phyloP scores from a whole-genome alignment of 1,284 basidiomycete genomes.

The Puccinia triticina region DNA sequence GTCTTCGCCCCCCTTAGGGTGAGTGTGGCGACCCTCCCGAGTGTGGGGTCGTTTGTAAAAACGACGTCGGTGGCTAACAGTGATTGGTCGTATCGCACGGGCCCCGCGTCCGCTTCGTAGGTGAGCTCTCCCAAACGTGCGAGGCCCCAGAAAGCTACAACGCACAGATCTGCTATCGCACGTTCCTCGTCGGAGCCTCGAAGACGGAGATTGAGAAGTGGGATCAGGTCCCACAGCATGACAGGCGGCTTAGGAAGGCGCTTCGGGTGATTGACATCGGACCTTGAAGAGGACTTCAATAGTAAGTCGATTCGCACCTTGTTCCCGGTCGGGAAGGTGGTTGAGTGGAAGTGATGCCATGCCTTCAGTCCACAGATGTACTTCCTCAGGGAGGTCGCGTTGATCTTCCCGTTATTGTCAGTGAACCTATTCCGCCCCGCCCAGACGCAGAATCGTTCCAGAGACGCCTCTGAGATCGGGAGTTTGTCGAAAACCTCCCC shows the following conservation, averaged over 20 bases:
- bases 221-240: background rate
- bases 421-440: background rate
- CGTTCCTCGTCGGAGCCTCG: background rate
- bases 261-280: background rate
- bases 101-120: background rate
- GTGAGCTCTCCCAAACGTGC: background rate
- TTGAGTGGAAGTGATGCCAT: too few species aligned
- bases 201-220: background rate
- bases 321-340: background rate
- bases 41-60: too few species aligned
- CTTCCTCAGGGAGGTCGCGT: background rate
- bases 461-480: too few species aligned
- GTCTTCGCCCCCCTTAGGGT: background rate
- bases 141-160: conserved; percentile 1
- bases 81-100: background rate
- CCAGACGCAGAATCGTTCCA: background rate
- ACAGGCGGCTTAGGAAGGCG: background rate
- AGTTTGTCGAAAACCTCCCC: too few species aligned
- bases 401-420: background rate
- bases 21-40: background rate
- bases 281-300: background rate
- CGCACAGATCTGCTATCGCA: background rate
- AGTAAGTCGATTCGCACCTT: background rate
- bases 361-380: background rate
- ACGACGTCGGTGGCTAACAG: background rate